Percentiles rank a stretch among this genome's conserved stretches.
Conservation (phyloP, 169 alveolate genomes). For the Cryptosporidium viatorum region DNA sequence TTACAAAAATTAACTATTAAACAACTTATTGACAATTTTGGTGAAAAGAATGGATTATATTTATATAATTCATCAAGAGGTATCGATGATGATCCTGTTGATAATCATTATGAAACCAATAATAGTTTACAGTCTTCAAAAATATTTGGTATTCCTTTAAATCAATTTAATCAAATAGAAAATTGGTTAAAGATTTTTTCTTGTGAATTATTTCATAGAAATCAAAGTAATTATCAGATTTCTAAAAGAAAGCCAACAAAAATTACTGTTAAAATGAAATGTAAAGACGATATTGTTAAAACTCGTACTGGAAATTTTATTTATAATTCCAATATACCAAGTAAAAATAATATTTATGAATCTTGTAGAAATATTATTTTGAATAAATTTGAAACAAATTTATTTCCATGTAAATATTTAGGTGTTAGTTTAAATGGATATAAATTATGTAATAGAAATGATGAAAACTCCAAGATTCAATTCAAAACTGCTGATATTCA, state of each 20-base stretch:
- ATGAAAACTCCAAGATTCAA: background rate
- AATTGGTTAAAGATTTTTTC: conserved; percentile 56
- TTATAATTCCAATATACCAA: conserved; percentile 34
- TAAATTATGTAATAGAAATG: background rate
- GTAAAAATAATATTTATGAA: conserved; percentile 18
- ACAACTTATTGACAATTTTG: conserved; percentile 23
- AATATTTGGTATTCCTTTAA: conserved; percentile 15
- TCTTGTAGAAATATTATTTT: conserved; percentile 21
- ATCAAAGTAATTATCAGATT: background rate
- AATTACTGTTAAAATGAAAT: conserved; percentile 25
- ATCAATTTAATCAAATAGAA: background rate
- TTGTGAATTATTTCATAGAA: conserved; percentile 45
- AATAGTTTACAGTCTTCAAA: conserved; percentile 55
- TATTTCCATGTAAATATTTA: conserved; percentile 41
- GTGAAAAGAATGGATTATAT: conserved; percentile 55
- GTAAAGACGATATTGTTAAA: background rate
- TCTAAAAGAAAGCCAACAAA: conserved; percentile 44
- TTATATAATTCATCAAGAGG: conserved; percentile 59
- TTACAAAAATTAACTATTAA: background rate
- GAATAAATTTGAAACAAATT: background rate
- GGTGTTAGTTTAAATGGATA: conserved; percentile 31
- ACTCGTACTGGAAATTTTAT: conserved; percentile 11
- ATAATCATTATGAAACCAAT: background rate
- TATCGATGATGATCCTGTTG: conserved; percentile 57
- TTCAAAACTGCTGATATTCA: background rate